Evolutionary conservation across 2,329 filamentous ascomycete genomes (phyloP).

Genomic region (Xylaria sp.): DNA sequence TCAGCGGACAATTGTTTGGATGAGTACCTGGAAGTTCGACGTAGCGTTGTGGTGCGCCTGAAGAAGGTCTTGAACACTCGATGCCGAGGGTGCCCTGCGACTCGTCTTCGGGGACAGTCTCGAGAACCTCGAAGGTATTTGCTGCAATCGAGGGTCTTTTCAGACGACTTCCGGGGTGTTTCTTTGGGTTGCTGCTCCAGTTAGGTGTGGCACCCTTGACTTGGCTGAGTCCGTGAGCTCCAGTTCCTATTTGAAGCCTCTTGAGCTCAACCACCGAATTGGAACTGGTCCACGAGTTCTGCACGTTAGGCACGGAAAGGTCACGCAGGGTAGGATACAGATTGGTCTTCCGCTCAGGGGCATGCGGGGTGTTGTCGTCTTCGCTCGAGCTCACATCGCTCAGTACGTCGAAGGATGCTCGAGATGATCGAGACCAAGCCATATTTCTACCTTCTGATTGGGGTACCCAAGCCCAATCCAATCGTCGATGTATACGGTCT

Average conservation of each 20-base stretch:
- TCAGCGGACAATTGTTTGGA: neutral
- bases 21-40: slow-evolving; percentile 34
- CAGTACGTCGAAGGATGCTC: slow-evolving; percentile 30
- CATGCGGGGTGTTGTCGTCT: slow-evolving; percentile 25
- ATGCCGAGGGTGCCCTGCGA: slow-evolving; percentile 20
- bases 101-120: slow-evolving; percentile 36
- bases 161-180: slow-evolving; percentile 26
- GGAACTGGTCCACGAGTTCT: slow-evolving; percentile 29
- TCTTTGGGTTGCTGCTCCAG: slow-evolving; percentile 20
- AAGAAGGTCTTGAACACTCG: slow-evolving; percentile 16
- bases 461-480: slow-evolving; percentile 22
- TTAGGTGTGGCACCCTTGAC: slow-evolving; percentile 14
- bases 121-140: slow-evolving; percentile 36
- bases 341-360: slow-evolving; percentile 13
- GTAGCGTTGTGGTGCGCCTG: slow-evolving; percentile 20
- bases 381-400: slow-evolving; percentile 30
- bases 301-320: slow-evolving; percentile 34
- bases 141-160: slow-evolving; percentile 29
- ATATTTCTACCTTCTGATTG: slow-evolving; percentile 25
- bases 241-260: slow-evolving; percentile 35
- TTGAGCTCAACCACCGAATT: slow-evolving; percentile 34
- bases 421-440: slow-evolving; percentile 27
- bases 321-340: slow-evolving; percentile 32
- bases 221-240: slow-evolving; percentile 17
- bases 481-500: slow-evolving; percentile 26